phyloP scores from a whole-genome alignment of 768 basidiomycete genomes.

The Russula abietina region DNA sequence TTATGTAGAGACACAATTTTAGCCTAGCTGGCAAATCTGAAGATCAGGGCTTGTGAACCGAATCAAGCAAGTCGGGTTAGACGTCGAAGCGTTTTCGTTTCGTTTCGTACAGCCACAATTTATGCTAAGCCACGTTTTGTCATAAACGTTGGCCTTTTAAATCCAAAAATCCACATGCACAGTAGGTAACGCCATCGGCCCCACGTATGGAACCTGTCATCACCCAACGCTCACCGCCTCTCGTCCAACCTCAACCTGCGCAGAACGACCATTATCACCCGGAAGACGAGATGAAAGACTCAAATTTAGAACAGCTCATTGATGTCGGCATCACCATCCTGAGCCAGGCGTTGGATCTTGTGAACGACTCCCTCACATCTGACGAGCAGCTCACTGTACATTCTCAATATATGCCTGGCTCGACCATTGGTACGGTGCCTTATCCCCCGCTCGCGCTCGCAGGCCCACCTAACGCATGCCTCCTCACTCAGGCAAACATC shows the following conservation, averaged over 20 bases:
- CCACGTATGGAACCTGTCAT: conserved; percentile 3
- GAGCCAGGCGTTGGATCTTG: conserved; percentile 64
- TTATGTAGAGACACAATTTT: conserved; percentile 65
- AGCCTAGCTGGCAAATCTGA: not conserved
- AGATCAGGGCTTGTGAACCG: not conserved
- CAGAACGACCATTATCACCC: conserved; percentile 10
- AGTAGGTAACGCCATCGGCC: not conserved
- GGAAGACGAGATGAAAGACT: conserved; percentile 26
- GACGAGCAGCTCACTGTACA: conserved; percentile 64
- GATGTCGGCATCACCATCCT: conserved; percentile 63
- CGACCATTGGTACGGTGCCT: conserved; percentile 63
- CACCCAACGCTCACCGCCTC: not conserved
- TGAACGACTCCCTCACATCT: conserved; percentile 57
- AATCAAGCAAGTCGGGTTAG: not conserved
- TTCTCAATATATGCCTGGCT: conserved; percentile 78
- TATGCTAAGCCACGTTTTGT: not conserved
- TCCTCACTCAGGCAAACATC: conserved; percentile 60
- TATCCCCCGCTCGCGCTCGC: not conserved
- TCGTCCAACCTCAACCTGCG: conserved; percentile 3
- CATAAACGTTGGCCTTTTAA: conserved; percentile 1
- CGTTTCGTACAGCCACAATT: not conserved
- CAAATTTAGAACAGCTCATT: conserved; percentile 46
- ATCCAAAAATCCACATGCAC: not conserved
- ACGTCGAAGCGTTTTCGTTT: not conserved
- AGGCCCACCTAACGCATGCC: not conserved